Evolutionary conservation across 345 rosid genomes (phyloP), one percentile per base, ranked within the genome.

Genomic region (Garcia nutans): DNA sequence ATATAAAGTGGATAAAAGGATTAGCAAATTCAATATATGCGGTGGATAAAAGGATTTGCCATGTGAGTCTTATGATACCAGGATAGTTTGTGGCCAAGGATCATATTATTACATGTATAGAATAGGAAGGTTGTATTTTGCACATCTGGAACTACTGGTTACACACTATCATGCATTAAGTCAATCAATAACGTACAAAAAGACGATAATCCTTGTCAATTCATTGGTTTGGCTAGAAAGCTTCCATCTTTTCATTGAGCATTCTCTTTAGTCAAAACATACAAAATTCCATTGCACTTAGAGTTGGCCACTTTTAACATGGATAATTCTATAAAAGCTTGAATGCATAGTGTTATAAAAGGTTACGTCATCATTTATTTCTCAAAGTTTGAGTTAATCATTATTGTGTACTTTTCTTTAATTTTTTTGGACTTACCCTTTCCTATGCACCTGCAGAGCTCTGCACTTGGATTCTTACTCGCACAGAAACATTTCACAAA

Each of bases 401-500:
- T 9, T 16, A 6, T 33, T 33, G 42, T 20, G 65, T 59, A 41
- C 24, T 41, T 76, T 61, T 2, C 10, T 2, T n/a, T n/a, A n/a
- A n/a, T 26, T 6, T 24, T 54, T 24, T 60, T 62, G 49, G 20
- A 62, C 67, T 10, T 22, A 20, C n/a, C 45, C 31, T 41, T 64
- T 71, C 41, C 33, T 44, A 54, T 80, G 47, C 22, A 65, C 59
- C 41, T 15, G 76, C 96, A 93, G 98, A 93, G 99, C 82, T 96
- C 99, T 11, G 98, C 98, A 19, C 96, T 96, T 1, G 99, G 99
- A 15, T 96, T 91, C 85, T 88, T 93, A 78, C 98, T 96, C 6
- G 98, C 98, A 6, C 98, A 92, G 84, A 95, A 83, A 80, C 97
- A 96, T 85, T 96, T 96, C 75, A 90, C 92, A 20, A 96, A 96